Conservation (phyloP, 352 stramenopile species). For the Globisporangium canariense region DNA sequence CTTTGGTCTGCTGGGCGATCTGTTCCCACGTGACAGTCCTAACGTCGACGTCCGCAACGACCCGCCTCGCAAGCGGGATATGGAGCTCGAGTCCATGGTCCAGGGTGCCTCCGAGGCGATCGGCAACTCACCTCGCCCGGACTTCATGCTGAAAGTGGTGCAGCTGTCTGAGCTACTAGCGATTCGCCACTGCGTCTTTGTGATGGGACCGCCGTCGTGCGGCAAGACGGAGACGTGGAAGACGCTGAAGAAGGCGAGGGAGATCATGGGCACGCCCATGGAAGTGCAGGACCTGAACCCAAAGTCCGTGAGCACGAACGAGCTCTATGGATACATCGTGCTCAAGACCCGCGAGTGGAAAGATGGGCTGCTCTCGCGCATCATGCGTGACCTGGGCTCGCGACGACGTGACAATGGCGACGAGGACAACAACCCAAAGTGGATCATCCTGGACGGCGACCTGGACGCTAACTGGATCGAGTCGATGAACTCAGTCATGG, state of each 20-base stretch:
- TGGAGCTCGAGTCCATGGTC: slow-evolving; percentile 90
- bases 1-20: slow-evolving; percentile 91
- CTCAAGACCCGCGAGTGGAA: slow-evolving; percentile 96
- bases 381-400: slow-evolving; percentile 94
- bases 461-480: slow-evolving; percentile 98
- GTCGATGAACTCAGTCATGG: slow-evolving; percentile 97
- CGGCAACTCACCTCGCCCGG: slow-evolving; percentile 71
- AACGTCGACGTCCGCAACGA: slow-evolving; percentile 89
- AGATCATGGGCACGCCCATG: slow-evolving; percentile 86
- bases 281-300: slow-evolving; percentile 94
- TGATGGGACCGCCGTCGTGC: slow-evolving; percentile 92
- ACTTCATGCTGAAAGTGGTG: slow-evolving; percentile 94
- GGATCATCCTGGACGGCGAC: slow-evolving; percentile 97
- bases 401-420: slow-evolving; percentile 86
- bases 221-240: slow-evolving; percentile 96
- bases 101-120: slow-evolving; percentile 78
- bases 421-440: slow-evolving; percentile 93
- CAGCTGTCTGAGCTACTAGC: slow-evolving; percentile 93
- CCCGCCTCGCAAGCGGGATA: slow-evolving; percentile 89
- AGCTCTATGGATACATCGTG: slow-evolving; percentile 96
- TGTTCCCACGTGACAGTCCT: slow-evolving; percentile 89
- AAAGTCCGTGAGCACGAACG: slow-evolving; percentile 95
- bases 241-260: slow-evolving; percentile 87
- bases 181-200: slow-evolving; percentile 96
- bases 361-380: slow-evolving; percentile 92